A percentile compares a stretch with the other conserved stretches of the same genome.
These are phyloP conservation scores for Corynespora cassiicola DNA, from an alignment of 2,329 filamentous ascomycete genomes.

Conservation along the genomic window DNA sequence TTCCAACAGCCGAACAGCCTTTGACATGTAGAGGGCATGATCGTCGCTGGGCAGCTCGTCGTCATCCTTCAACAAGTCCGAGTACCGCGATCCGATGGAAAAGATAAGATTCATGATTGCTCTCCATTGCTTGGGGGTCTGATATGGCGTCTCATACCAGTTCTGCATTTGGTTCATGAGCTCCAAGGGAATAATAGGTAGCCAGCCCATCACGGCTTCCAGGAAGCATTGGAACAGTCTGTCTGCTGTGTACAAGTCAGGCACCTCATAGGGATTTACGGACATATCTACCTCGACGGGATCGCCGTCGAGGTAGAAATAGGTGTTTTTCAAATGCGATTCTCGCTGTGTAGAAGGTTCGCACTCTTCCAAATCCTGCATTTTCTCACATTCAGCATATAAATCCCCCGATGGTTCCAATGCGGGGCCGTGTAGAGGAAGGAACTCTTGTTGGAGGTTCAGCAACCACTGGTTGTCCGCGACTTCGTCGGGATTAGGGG, in stretches of 20 bases:
- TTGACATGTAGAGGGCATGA: slow-evolving; percentile 47
- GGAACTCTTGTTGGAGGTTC: too few species aligned
- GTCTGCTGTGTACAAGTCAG: slow-evolving; percentile 37
- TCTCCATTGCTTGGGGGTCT: slow-evolving; percentile 35
- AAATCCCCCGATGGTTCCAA: too few species aligned
- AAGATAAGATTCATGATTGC: slow-evolving; percentile 50
- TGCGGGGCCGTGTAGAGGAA: too few species aligned
- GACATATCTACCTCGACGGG: slow-evolving; percentile 28
- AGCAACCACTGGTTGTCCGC: too few species aligned
- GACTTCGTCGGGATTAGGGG: too few species aligned
- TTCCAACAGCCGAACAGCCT: slow-evolving; percentile 31
- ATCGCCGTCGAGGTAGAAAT: slow-evolving; percentile 46
- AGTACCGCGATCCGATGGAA: slow-evolving; percentile 49
- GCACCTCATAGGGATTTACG: slow-evolving; percentile 37
- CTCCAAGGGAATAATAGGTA: slow-evolving; percentile 32
- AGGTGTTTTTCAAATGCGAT: too few species aligned
- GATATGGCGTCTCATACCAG: slow-evolving; percentile 20
- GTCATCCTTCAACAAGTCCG: slow-evolving; percentile 38
- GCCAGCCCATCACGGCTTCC: slow-evolving; percentile 40
- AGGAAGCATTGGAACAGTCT: slow-evolving; percentile 45
- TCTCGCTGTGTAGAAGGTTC: too few species aligned
- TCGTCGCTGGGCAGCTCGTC: slow-evolving; percentile 39
- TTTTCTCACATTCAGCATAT: too few species aligned
- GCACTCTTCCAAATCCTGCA: too few species aligned
- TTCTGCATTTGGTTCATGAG: slow-evolving; percentile 28